Evolutionary conservation across 305 asterid genomes (phyloP), one percentile per base, ranked within the genome.

Genomic region (Rubia tinctorum): DNA sequence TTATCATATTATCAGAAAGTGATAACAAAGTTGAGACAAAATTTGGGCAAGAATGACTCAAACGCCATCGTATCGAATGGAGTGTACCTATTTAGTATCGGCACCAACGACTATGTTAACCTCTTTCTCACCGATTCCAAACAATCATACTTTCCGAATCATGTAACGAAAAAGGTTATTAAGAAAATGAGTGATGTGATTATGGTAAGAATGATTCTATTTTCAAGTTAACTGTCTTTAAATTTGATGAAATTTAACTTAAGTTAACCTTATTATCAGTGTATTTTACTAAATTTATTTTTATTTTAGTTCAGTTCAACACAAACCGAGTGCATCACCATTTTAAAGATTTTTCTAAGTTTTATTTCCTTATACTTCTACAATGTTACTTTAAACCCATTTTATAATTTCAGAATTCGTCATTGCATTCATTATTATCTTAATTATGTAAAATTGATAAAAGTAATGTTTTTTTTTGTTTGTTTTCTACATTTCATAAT

Each of bases 21-120:
- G 69, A 66, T 80, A 20, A 78, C 42, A 8, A 56, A 72, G 79
- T 17, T 88, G 55, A 77, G 77, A 25, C 34, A 64, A 14, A 75
- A 72, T 59, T 3, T 53, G 5, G 89, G 89, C 11, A 25, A 67
- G 14, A 68, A 4, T 22, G 77, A 76, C 17, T 72, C 89, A 45
- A 78, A 78, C 25, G 75, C 0, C 25, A 69, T 78, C 3, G 53
- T 85, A 58, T 82, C 91, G 42, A 80, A 60, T 42, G 92, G 84
- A 4, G 85, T 88, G 1, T 79, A 85, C 80, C 22, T 90, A 27
- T 79, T 88, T 74, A 90, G 92, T 81, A 78, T 82, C 51, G 90
- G 96, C 43, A 80, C 81, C 43, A 86, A 86, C 66, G 94, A 90
- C 65, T 90, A 88, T 25, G 76, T 75, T 5, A 80, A 81, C 68